Percentiles rank a stretch among this genome's conserved stretches.
Evolutionary conservation across 1,139 yeast species (phyloP).

Genomic region (Protomyces macrosporus): DNA sequence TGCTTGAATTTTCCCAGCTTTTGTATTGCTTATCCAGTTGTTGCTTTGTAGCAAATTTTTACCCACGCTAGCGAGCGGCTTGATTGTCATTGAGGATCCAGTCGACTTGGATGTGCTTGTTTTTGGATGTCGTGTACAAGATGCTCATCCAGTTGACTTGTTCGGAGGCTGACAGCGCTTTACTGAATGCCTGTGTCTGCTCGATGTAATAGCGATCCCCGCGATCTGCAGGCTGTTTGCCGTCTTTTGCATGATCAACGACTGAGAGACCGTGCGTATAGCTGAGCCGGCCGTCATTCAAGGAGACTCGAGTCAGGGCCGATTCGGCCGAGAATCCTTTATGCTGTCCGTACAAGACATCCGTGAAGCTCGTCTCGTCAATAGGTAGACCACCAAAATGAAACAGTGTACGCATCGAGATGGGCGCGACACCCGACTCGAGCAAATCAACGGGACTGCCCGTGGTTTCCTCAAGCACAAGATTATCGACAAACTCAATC

Average conservation of each 20-base stretch:
- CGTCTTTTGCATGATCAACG: conserved; percentile 11
- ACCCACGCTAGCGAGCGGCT: too few relatives aligned
- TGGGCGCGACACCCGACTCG: conserved; percentile 11
- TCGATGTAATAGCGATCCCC: neutral
- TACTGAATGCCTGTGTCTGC: neutral
- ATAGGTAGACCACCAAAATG: neutral
- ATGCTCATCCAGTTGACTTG: conserved; percentile 2
- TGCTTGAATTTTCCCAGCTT: too few relatives aligned
- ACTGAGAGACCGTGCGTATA: conserved; percentile 19
- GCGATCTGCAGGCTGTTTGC: neutral
- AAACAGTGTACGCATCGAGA: conserved; percentile 1
- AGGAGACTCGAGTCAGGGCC: neutral
- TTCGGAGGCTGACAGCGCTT: neutral
- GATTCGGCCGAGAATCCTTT: neutral
- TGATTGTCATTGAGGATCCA: conserved; percentile 4
- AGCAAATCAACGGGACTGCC: conserved; percentile 3
- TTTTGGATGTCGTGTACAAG: neutral
- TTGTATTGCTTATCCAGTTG: neutral
- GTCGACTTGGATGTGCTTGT: conserved; percentile 8
- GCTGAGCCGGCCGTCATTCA: neutral
- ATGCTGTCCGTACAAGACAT: neutral
- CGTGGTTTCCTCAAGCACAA: conserved; percentile 1
- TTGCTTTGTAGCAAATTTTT: too few relatives aligned
- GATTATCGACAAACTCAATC: conserved; percentile 1
- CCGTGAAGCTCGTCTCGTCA: neutral